Evolutionary conservation across 2,329 filamentous ascomycete species (phyloP).

Genomic region (Aureobasidium sp.): DNA sequence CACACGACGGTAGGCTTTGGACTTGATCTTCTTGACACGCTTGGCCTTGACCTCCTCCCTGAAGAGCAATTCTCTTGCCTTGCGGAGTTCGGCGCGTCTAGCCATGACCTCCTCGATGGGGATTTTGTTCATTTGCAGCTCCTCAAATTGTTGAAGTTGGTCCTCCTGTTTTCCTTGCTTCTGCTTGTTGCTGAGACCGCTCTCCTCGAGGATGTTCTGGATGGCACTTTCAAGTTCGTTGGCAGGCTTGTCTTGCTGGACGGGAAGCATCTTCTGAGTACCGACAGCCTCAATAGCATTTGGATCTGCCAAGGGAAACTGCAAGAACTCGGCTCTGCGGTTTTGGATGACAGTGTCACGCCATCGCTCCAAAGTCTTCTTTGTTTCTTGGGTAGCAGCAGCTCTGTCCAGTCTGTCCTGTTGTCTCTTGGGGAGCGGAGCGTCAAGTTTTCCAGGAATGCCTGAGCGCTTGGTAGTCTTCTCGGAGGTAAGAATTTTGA

Average conservation of each 20-base stretch:
- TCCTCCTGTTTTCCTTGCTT: conserved; percentile 50
- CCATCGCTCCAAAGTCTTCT: conserved; percentile 85
- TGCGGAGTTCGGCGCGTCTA: conserved; percentile 65
- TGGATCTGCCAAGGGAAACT: conserved; percentile 75
- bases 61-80: conserved; percentile 76
- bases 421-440: conserved; percentile 75
- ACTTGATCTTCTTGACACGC: conserved; percentile 98
- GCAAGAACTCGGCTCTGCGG: conserved; percentile 79
- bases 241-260: conserved; percentile 52
- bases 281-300: conserved; percentile 53
- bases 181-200: conserved; percentile 59
- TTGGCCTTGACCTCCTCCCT: conserved; percentile 82
- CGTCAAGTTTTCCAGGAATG: conserved; percentile 63
- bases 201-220: conserved; percentile 81
- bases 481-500: conserved; percentile 66
- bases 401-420: conserved; percentile 77
- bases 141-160: conserved; percentile 61
- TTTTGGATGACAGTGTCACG: conserved; percentile 93
- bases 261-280: conserved; percentile 58
- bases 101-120: conserved; percentile 67
- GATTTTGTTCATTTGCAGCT: conserved; percentile 63
- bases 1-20: conserved; percentile 85
- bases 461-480: conserved; percentile 48
- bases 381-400: conserved; percentile 83
- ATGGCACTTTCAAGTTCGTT: conserved; percentile 84